A percentile compares a stretch with the other conserved stretches of the same genome.
Evolutionary conservation across 768 basidiomycete species (phyloP).

Genomic region (Psilocybe subaeruginosa): DNA sequence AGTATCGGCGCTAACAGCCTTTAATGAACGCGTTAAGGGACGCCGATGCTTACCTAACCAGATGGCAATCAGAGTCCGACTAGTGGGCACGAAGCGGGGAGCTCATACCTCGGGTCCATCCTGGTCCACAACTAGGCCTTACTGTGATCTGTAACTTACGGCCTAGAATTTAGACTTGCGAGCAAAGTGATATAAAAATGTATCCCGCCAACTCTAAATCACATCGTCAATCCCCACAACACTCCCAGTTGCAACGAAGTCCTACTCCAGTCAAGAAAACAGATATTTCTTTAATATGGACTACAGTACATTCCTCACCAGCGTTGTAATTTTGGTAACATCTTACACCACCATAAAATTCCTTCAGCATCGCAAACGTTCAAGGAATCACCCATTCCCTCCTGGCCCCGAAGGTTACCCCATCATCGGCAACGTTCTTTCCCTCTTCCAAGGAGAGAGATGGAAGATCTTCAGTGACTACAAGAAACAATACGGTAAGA

Average conservation of each 20-base stretch:
- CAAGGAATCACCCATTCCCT: neutral
- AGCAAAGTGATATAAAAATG: no score
- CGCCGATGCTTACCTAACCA: neutral
- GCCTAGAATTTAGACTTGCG: neutral
- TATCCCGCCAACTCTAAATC: no score
- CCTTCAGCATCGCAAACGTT: slow-evolving; percentile 2
- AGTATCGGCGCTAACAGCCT: neutral
- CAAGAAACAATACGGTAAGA: neutral
- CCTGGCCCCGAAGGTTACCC: slow-evolving; percentile 2
- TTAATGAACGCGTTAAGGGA: neutral
- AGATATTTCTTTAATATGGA: neutral
- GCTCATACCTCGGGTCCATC: neutral
- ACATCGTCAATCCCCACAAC: no score
- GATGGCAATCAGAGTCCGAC: neutral
- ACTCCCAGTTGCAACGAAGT: no score
- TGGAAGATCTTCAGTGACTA: slow-evolving; percentile 5
- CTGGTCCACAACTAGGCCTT: neutral
- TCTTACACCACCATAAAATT: neutral
- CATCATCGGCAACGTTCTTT: neutral
- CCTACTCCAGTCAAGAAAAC: neutral
- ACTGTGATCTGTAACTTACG: neutral
- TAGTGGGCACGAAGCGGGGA: neutral
- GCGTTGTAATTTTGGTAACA: neutral
- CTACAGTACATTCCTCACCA: neutral
- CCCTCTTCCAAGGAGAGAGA: neutral